Conservation (phyloP, 371 early-diverging fungal genomes). For the Rhizopus stolonifer region DNA sequence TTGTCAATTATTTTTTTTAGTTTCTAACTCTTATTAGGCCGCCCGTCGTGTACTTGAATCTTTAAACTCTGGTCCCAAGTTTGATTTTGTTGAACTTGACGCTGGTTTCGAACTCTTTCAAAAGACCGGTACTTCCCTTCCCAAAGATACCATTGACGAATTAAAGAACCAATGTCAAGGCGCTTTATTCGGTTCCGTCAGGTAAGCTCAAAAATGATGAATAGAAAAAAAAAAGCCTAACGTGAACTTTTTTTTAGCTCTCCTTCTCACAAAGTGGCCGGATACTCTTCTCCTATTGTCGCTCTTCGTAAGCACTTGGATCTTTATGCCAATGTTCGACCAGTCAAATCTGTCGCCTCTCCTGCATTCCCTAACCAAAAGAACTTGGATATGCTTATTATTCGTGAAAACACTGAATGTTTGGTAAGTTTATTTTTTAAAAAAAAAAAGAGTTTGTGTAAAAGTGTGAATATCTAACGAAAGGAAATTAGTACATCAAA, state of each 20-base stretch:
- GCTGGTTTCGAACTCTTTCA: conserved; percentile 95
- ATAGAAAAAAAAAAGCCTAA: neutral
- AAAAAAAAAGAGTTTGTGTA: no score
- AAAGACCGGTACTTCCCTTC: conserved; percentile 88
- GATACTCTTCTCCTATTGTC: conserved; percentile 95
- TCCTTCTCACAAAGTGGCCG: conserved; percentile 94
- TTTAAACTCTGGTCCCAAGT: conserved; percentile 57
- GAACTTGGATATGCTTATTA: conserved; percentile 89
- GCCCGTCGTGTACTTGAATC: conserved; percentile 86
- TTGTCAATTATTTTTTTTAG: no score
- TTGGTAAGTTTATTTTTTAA: conserved; percentile 59
- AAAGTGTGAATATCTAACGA: neutral
- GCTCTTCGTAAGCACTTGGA: conserved; percentile 90
- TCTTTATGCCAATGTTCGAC: conserved; percentile 93
- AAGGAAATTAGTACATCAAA: conserved; percentile 73
- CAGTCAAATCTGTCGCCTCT: conserved; percentile 73
- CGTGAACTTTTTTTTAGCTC: conserved; percentile 59
- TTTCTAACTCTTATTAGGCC: conserved; percentile 68
- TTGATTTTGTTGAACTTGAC: conserved; percentile 80
- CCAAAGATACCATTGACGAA: conserved; percentile 77
- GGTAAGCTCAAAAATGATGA: conserved; percentile 44
- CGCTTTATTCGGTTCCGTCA: conserved; percentile 95
- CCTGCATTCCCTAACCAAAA: conserved; percentile 62
- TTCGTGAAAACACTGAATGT: conserved; percentile 97
- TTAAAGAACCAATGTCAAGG: conserved; percentile 84